Evolutionary conservation across 805 yeast genomes (phyloP), one percentile per base, ranked within the genome.

Genomic region (Yarrowia deformans): DNA sequence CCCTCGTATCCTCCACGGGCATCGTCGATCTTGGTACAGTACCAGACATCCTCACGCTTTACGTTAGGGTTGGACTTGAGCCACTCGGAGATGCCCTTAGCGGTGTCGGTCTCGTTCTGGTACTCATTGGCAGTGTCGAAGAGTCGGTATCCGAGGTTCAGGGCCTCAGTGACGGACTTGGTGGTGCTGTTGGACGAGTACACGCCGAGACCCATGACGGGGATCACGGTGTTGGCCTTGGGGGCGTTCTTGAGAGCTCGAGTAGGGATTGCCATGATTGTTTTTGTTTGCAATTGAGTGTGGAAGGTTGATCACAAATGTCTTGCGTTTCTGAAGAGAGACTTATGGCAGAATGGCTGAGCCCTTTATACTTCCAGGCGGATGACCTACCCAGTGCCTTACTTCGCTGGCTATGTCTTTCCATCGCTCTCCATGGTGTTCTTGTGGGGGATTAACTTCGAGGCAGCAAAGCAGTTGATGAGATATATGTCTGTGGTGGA

Each of bases 21-120:
- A 83, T 92, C 91, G 97, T 97, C 93, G 73, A 92, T 83, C 82
- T 92, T 92, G 69, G 97, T 89, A 67, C 91, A 90, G 75, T 92
- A 82, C 78, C 88, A 87, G 72, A 92, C 79, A 50, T 93, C 97
- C 72, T 88, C 90, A 77, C 95, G 85, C 71, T 84, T 84, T 72
- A 88, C 91, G 68, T 89, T 74, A 2, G 92, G 63, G 63, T 56
- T 92, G 69, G 89, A 92, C 60, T 80, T 84, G 72, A 90, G 79
- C 69, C 94, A 93, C 71, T 81, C 81, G 71, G 83, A 82, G 72
- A 87, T 79, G 71, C 91, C 92, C 70, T 85, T 81, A 54, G 91
- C 92, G 67, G 87, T 86, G 75, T 88, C 88, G 77, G 84, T 83
- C 77, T 88, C 90, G 76, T 88, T 88, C 72, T 88, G 91, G 77